A percentile compares a stretch with the other conserved stretches of the same genome.
Conservation (phyloP, 1,284 basidiomycete genomes). For the Ceratobasidium sp. region DNA sequence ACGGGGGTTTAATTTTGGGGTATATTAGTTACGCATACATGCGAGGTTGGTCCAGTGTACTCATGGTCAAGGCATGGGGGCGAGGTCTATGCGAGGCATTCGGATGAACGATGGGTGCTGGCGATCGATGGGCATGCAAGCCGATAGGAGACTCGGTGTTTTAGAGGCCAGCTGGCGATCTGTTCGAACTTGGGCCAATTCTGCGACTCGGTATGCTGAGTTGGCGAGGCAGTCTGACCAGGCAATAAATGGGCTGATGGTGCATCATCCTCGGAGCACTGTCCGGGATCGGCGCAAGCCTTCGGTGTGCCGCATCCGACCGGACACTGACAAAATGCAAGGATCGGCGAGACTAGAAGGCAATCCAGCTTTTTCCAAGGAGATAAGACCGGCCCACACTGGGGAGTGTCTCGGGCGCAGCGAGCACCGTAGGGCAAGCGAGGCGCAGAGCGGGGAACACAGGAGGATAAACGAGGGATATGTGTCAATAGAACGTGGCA, state of each 20-base stretch:
- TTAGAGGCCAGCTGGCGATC: neutral
- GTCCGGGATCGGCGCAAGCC: neutral
- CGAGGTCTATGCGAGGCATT: neutral
- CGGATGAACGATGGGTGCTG: neutral
- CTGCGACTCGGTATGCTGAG: slow-evolving; percentile 24
- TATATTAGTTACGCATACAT: neutral
- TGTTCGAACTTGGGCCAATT: neutral
- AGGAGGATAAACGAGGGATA: slow-evolving; percentile 6
- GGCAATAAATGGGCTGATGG: neutral
- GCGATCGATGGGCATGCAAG: neutral
- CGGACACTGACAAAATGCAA: neutral
- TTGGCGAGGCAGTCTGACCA: neutral
- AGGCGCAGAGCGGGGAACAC: neutral
- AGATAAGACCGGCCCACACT: too few relatives aligned
- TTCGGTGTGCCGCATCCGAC: neutral
- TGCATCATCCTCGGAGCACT: slow-evolving; percentile 18
- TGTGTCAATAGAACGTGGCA: neutral
- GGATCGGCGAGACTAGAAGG: slow-evolving; percentile 1
- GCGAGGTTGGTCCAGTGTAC: neutral
- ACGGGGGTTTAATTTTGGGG: too few relatives aligned
- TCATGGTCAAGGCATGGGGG: slow-evolving; percentile 1
- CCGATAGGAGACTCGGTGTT: neutral
- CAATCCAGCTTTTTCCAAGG: neutral
- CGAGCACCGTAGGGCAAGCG: neutral
- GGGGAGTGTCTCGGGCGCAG: neutral